phyloP scores from a whole-genome alignment of 768 basidiomycete species.

The Suillus weaverae region DNA sequence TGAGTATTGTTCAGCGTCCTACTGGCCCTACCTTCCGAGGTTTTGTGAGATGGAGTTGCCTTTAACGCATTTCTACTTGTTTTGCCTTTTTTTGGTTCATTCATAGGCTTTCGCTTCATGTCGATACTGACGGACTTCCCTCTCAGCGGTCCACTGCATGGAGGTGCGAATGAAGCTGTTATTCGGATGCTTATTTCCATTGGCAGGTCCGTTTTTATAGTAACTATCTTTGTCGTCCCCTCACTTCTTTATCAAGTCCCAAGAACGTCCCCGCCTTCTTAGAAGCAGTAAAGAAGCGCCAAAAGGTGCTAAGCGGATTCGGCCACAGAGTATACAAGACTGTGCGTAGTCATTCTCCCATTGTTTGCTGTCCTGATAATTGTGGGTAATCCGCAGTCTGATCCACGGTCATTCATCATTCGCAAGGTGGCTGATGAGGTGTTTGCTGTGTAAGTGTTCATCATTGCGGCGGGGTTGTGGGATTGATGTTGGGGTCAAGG shows the following conservation, averaged over 20 bases:
- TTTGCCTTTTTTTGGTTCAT: neutral
- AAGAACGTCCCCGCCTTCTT: constrained; percentile 84
- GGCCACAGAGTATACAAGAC: constrained; percentile 87
- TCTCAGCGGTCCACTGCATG: constrained; percentile 38
- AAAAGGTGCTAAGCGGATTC: constrained; percentile 88
- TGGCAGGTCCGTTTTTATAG: constrained; percentile 56
- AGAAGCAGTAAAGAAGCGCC: constrained; percentile 83
- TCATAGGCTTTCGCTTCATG: neutral
- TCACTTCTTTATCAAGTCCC: constrained; percentile 45
- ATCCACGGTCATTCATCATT: constrained; percentile 89
- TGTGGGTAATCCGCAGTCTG: constrained; percentile 51
- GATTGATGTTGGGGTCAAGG: constrained; percentile 36
- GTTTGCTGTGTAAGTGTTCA: constrained; percentile 69
- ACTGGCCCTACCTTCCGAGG: neutral
- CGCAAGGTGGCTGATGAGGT: constrained; percentile 89
- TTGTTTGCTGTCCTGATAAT: neutral
- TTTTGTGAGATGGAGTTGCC: neutral
- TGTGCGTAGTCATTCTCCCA: constrained; percentile 35
- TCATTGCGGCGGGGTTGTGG: neutral
- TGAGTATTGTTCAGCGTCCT: constrained; percentile 37
- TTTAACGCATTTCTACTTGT: neutral
- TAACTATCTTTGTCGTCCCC: neutral
- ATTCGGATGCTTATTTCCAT: constrained; percentile 92
- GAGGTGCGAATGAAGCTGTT: constrained; percentile 92
- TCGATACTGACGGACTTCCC: neutral